phyloP scores from a whole-genome alignment of 106 monocot genomes.

The Agapanthus africanus region DNA sequence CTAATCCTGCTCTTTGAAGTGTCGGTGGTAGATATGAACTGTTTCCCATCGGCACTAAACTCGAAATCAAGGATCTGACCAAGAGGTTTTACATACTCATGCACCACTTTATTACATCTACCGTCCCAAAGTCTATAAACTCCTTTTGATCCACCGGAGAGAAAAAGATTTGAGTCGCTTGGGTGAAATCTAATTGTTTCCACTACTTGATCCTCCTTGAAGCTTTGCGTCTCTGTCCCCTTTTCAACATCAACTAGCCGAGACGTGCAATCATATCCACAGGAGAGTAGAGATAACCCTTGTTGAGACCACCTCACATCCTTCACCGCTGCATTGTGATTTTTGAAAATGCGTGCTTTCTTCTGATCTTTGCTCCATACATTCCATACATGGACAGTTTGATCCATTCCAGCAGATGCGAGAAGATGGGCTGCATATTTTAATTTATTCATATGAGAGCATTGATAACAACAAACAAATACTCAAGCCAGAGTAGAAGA shows the following conservation, averaged over 20 bases:
- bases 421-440: constrained; percentile 81
- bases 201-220: constrained; percentile 77
- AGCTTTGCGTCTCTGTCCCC: constrained; percentile 52
- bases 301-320: constrained; percentile 75
- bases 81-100: constrained; percentile 56
- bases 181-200: constrained; percentile 65
- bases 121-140: constrained; percentile 77
- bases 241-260: constrained; percentile 77
- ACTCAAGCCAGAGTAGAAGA: no score
- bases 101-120: constrained; percentile 36
- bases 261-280: constrained; percentile 78
- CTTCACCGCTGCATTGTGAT: constrained; percentile 79
- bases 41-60: constrained; percentile 72
- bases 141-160: constrained; percentile 81
- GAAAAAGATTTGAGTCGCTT: constrained; percentile 54
- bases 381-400: constrained; percentile 70
- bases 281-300: constrained; percentile 68
- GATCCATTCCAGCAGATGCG: constrained; percentile 98
- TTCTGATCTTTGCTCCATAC: constrained; percentile 55
- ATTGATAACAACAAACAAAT: no score
- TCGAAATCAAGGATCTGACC: constrained; percentile 85
- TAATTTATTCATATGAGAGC: background rate
- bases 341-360: constrained; percentile 43
- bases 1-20: constrained; percentile 64
- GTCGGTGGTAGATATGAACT: constrained; percentile 81